These are phyloP conservation scores for Syncephalastrum monosporum DNA, from an alignment of 371 early-diverging fungal genomes.

Conservation along the genomic window DNA sequence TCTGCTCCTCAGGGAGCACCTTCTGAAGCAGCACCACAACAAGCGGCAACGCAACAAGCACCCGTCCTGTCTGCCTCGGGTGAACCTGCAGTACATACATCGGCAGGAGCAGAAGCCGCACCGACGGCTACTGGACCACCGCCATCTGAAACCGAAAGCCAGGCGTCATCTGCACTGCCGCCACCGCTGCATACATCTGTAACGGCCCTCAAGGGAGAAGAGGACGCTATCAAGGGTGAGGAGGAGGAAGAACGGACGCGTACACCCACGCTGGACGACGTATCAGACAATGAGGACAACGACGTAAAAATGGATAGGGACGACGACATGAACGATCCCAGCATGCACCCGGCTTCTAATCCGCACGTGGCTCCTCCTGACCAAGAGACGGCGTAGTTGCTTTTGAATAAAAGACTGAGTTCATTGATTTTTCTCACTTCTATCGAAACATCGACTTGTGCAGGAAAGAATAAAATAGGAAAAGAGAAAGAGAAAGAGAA, in stretches of 20 bases:
- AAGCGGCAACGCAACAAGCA: neutral
- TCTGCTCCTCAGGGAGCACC: too few species aligned
- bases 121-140: neutral
- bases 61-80: neutral
- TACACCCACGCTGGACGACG: constrained; percentile 47
- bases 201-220: neutral
- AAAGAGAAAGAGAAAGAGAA: too few species aligned
- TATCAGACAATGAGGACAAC: constrained; percentile 40
- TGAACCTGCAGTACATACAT: too few species aligned
- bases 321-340: constrained; percentile 37
- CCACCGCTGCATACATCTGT: constrained; percentile 5
- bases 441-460: too few species aligned
- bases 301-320: constrained; percentile 19
- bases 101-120: neutral
- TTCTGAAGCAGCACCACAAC: neutral
- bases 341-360: constrained; percentile 35
- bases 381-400: constrained; percentile 11
- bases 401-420: too few species aligned
- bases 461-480: too few species aligned
- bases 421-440: too few species aligned
- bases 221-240: constrained; percentile 4
- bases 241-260: constrained; percentile 36
- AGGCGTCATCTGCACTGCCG: constrained; percentile 1
- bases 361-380: constrained; percentile 41
- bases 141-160: neutral